A percentile compares a stretch with the other conserved stretches of the same genome.
phyloP scores from a whole-genome alignment of 2,329 filamentous ascomycete genomes.

The Colletotrichum tabaci region DNA sequence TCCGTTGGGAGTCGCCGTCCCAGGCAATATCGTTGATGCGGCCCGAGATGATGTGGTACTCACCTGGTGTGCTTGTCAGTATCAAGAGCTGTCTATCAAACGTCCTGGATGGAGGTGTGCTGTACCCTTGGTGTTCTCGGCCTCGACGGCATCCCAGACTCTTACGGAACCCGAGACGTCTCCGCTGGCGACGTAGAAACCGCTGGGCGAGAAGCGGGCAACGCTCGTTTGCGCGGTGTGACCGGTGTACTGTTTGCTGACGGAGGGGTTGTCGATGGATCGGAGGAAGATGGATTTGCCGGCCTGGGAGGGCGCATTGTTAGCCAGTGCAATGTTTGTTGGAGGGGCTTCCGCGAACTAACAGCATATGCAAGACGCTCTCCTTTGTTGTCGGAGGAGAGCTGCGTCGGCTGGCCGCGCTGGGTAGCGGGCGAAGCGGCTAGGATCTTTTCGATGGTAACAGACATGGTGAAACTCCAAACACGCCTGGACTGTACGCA shows the following conservation, averaged over 20 bases:
- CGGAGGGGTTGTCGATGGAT: conserved; percentile 89
- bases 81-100: background rate
- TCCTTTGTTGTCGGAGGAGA: conserved; percentile 90
- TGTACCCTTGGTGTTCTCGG: conserved; percentile 82
- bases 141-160: conserved; percentile 93
- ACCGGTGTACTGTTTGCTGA: conserved; percentile 90
- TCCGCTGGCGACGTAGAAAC: conserved; percentile 94
- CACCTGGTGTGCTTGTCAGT: conserved; percentile 63
- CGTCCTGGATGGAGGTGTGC: background rate
- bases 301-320: conserved; percentile 68
- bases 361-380: conserved; percentile 95
- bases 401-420: conserved; percentile 84
- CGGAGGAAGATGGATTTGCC: conserved; percentile 98
- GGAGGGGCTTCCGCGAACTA: conserved; percentile 54
- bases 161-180: conserved; percentile 88
- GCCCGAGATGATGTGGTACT: conserved; percentile 94
- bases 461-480: conserved; percentile 58
- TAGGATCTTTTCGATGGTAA: conserved; percentile 79
- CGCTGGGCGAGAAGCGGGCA: conserved; percentile 92
- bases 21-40: conserved; percentile 97
- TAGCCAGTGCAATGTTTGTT: conserved; percentile 4
- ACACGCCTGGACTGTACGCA: background rate
- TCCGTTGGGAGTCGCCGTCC: conserved; percentile 96
- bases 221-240: conserved; percentile 93
- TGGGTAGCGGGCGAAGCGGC: conserved; percentile 86